A percentile compares a stretch with the other conserved stretches of the same genome.
These are phyloP conservation scores for Aphanomyces stellatus DNA, from an alignment of 352 stramenopile genomes.

Conservation along the genomic window DNA sequence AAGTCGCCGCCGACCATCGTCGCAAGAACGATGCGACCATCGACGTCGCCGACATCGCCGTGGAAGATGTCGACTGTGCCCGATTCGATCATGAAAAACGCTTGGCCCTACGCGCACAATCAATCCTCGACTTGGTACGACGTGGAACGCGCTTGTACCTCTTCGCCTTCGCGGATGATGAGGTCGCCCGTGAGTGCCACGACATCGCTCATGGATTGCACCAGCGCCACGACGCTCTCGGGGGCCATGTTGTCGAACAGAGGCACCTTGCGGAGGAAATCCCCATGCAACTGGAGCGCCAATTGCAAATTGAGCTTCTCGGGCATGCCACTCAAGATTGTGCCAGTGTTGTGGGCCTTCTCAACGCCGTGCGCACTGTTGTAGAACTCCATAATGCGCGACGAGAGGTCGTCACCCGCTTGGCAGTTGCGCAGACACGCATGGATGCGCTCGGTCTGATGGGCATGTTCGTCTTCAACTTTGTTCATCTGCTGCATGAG, in stretches of 20 bases:
- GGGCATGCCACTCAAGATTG: neutral
- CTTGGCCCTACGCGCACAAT: neutral
- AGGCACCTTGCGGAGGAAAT: neutral
- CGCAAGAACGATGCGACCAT: neutral
- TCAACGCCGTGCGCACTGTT: neutral
- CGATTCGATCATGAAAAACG: neutral
- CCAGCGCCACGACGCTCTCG: neutral
- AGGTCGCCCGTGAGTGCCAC: neutral
- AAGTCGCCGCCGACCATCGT: neutral
- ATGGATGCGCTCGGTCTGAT: neutral
- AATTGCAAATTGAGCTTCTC: neutral
- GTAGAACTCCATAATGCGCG: neutral
- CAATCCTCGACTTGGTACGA: neutral
- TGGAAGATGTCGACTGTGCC: neutral
- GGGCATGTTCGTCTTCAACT: neutral
- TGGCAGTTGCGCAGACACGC: neutral
- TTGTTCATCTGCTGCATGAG: neutral
- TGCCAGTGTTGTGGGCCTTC: neutral
- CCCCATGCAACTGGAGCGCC: neutral
- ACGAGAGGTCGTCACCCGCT: neutral
- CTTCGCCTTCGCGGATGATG: neutral
- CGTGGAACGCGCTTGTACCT: neutral
- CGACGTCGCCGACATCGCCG: neutral
- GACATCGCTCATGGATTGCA: neutral
- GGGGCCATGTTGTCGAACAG: neutral